phyloP scores from a whole-genome alignment of 192 early-diverging fungal species.

The Umbelopsis sp. region DNA sequence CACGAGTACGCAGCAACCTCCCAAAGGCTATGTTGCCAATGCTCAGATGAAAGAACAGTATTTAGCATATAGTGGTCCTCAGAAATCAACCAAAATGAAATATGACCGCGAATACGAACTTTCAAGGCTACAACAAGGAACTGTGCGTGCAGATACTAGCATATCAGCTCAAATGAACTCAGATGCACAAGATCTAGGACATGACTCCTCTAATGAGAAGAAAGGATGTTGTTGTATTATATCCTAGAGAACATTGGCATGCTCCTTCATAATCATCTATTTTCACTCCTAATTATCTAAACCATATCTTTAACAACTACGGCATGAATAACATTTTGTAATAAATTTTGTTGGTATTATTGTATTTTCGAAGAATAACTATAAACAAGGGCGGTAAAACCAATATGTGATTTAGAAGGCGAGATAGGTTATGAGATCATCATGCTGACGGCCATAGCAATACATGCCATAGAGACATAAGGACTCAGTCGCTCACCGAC shows the following conservation, averaged over 20 bases:
- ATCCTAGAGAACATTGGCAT: not conserved
- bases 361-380: too few species aligned
- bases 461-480: constrained; percentile 90
- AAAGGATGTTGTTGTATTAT: constrained; percentile 16
- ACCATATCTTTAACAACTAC: not conserved
- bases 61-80: not conserved
- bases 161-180: not conserved
- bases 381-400: too few species aligned
- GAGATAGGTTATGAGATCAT: constrained; percentile 39
- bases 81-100: not conserved
- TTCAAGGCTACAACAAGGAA: not conserved
- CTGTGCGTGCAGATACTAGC: not conserved
- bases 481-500: constrained; percentile 95
- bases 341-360: too few species aligned
- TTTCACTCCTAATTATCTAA: not conserved
- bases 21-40: not conserved
- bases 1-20: not conserved
- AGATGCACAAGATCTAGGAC: not conserved
- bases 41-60: not conserved
- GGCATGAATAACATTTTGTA: not conserved
- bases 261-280: not conserved
- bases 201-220: not conserved
- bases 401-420: not conserved
- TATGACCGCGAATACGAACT: not conserved
- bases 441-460: constrained; percentile 82